phyloP scores from a whole-genome alignment of 108 stramenopile species.

The Skeletonema menzelii region DNA sequence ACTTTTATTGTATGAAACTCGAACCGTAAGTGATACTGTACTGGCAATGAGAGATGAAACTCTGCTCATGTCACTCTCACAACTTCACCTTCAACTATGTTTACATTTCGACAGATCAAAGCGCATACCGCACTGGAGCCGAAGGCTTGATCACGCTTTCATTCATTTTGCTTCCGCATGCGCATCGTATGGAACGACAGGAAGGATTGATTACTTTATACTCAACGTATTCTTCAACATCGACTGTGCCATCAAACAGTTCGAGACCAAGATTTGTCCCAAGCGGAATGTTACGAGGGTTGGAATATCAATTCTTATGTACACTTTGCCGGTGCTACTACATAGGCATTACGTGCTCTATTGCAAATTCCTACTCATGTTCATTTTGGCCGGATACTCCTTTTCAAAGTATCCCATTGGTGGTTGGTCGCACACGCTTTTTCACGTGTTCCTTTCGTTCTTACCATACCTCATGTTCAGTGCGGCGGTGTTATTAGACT shows the following conservation, averaged over 20 bases:
- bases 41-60: background rate
- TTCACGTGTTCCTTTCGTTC: slow-evolving; percentile 60
- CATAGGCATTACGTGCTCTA: slow-evolving; percentile 26
- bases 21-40: slow-evolving; percentile 39
- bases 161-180: slow-evolving; percentile 70
- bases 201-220: slow-evolving; percentile 63
- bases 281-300: slow-evolving; percentile 59
- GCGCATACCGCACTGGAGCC: slow-evolving; percentile 76
- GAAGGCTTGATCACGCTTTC: slow-evolving; percentile 79
- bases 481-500: slow-evolving; percentile 16
- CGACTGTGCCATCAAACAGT: slow-evolving; percentile 64
- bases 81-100: slow-evolving; percentile 65
- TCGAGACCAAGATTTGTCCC: slow-evolving; percentile 51
- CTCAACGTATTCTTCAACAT: slow-evolving; percentile 57
- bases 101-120: slow-evolving; percentile 51
- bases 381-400: slow-evolving; percentile 32
- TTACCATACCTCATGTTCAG: slow-evolving; percentile 40
- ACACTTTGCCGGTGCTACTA: slow-evolving; percentile 58
- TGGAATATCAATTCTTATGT: slow-evolving; percentile 55
- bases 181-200: slow-evolving; percentile 66
- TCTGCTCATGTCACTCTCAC: slow-evolving; percentile 69
- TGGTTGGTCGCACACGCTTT: slow-evolving; percentile 78
- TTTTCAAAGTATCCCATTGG: slow-evolving; percentile 66
- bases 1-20: slow-evolving; percentile 43
- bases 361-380: slow-evolving; percentile 30